A percentile compares a stretch with the other conserved stretches of the same genome.
Evolutionary conservation across 441 rosid species (phyloP).

Genomic region (Gossypium trilobum): DNA sequence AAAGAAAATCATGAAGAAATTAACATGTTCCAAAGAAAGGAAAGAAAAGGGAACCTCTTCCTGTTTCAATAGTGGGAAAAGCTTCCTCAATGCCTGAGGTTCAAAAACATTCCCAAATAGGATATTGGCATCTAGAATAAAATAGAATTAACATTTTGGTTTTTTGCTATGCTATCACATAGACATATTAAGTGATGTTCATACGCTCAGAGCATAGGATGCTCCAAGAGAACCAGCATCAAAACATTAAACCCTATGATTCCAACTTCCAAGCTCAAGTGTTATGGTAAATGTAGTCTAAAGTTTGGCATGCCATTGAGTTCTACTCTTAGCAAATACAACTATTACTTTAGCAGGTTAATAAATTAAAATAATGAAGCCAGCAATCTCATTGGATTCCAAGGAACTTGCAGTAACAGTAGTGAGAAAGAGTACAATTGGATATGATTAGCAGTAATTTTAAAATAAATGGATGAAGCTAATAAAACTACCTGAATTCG

Average conservation of each 20-base stretch:
- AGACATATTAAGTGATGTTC: conserved; percentile 1
- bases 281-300: background rate
- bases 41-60: conserved; percentile 44
- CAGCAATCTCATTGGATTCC: background rate
- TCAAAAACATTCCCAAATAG: conserved; percentile 86
- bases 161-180: background rate
- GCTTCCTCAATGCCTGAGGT: conserved; percentile 71
- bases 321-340: too few species aligned
- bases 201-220: background rate
- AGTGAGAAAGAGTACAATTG: background rate
- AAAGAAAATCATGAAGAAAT: background rate
- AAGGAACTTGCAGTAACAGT: background rate
- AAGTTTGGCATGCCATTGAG: too few species aligned
- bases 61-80: conserved; percentile 74
- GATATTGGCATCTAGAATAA: conserved; percentile 57
- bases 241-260: background rate
- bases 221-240: too few species aligned
- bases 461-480: background rate
- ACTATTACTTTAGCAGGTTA: too few species aligned
- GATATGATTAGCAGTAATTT: background rate
- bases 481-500: background rate
- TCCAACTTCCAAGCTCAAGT: background rate
- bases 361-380: too few species aligned
- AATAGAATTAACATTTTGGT: background rate
- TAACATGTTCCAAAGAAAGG: background rate